These are phyloP conservation scores for Miscanthus lutarioriparius DNA, from an alignment of 176 grass and related monocot species.

Conservation along the genomic window DNA sequence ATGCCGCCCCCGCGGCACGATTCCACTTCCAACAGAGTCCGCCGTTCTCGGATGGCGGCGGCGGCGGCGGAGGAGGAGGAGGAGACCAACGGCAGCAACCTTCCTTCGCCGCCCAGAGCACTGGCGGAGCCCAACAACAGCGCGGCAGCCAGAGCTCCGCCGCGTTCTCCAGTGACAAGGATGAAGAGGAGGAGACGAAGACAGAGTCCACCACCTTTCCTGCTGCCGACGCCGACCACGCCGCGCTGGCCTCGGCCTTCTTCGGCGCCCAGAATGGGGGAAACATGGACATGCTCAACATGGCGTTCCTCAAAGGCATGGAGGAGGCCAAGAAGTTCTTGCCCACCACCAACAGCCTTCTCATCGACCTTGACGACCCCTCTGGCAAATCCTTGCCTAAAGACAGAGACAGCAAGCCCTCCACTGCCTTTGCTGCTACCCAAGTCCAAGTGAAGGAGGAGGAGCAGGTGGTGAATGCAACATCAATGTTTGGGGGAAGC, in stretches of 20 bases:
- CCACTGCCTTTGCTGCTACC: too few species aligned
- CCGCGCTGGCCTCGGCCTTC: conserved; percentile 26
- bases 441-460: too few species aligned
- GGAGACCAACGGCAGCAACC: not conserved
- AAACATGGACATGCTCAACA: conserved; percentile 34
- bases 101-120: not conserved
- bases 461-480: too few species aligned
- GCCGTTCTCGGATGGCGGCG: not conserved
- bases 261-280: not conserved
- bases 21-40: not conserved
- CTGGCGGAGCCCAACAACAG: not conserved
- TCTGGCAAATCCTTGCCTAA: too few species aligned
- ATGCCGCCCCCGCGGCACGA: not conserved
- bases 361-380: conserved; percentile 7
- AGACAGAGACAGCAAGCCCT: too few species aligned
- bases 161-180: not conserved
- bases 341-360: conserved; percentile 32
- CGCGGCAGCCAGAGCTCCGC: not conserved
- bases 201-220: not conserved
- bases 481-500: too few species aligned
- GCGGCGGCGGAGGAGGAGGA: not conserved
- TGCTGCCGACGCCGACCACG: not conserved
- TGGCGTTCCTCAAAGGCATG: conserved; percentile 45
- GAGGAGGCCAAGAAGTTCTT: conserved; percentile 54
- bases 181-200: not conserved